Base-by-base conservation (phyloP, 768 basidiomycete species). In the Phaffia tasmanica region DNA sequence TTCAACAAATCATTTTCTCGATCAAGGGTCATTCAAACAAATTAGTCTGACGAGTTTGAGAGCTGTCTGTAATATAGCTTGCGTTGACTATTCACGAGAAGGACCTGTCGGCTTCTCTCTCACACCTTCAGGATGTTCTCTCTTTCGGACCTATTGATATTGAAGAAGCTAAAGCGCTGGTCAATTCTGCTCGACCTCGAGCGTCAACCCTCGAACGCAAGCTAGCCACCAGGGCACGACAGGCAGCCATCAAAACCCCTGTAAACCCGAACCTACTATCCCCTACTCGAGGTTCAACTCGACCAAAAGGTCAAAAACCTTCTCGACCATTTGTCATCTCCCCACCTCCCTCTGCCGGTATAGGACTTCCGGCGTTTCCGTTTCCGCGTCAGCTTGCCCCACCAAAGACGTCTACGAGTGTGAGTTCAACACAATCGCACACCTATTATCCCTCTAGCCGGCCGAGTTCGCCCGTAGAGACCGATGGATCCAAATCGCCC, bases 31-130 rank as follows among this genome's bases (percentile, higher is more conserved):
- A 49, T 9, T 2, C 5, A 5, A 21, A 19, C 8, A n/a, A 53
- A 48, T 53, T 30, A 35, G 18, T 18, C 16, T n/a, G 61, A 9
- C 32, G 16, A 21, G 21, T 50, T 21, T 49, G 11, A 4, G 15
- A n/a, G n/a, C 57, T 30, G 35, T 51, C 42, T 32, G 16, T 42
- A 27, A 18, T 25, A 2, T 59, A 65, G 64, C 64, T 65, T 51
- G 64, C 58, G 25, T 53, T 65, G 35, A 65, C 64, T 15, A 59
- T 42, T 23, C 64, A 65, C n/a, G 64, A 57, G 32, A 60, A 47
- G 15, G 57, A 50, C 2, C 64, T 59, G 3, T 35, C 59, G n/a
- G 50, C 30, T 23, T 57, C 64, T 8, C 47, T 65, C 49, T 35
- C 53, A 18, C 57, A 65, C 50, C 50, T 65, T 59, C 58, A 25